Percentiles rank a stretch among this genome's conserved stretches.
Evolutionary conservation across 441 rosid genomes (phyloP).

Genomic region (Euphorbia corollata): DNA sequence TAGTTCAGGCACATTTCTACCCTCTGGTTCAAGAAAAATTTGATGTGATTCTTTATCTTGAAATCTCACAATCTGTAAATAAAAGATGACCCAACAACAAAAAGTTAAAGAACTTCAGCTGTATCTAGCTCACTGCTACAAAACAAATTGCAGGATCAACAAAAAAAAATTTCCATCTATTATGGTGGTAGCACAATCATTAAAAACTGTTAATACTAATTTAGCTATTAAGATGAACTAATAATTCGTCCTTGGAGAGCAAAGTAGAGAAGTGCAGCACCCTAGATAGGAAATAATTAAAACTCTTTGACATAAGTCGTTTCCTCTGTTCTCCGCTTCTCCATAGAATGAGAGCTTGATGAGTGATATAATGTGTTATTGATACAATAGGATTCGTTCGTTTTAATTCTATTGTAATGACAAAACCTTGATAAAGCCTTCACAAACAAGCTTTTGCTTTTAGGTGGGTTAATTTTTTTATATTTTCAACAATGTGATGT

Average conservation of each 20-base stretch:
- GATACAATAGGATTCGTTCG: neutral
- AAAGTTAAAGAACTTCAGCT: neutral
- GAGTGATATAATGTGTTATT: neutral
- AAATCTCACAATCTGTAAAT: slow-evolving; percentile 82
- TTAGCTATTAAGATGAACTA: neutral
- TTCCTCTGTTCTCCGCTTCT: neutral
- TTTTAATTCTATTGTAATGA: neutral
- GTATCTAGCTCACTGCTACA: neutral
- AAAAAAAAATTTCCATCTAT: neutral
- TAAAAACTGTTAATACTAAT: neutral
- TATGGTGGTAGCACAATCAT: neutral
- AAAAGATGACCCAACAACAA: slow-evolving; percentile 14
- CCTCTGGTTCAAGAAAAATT: slow-evolving; percentile 98
- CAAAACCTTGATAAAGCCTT: neutral
- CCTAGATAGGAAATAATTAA: neutral
- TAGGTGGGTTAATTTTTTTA: neutral
- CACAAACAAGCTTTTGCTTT: neutral
- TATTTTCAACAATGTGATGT: neutral
- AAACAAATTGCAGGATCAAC: slow-evolving; percentile 3
- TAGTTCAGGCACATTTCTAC: slow-evolving; percentile 93
- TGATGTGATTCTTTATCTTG: slow-evolving; percentile 97
- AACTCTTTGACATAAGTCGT: neutral
- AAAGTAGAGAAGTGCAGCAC: neutral
- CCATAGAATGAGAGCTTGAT: neutral
- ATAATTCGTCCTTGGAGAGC: neutral